Conservation (phyloP, 2,329 filamentous ascomycete genomes). For the Fusarium newnesense region DNA sequence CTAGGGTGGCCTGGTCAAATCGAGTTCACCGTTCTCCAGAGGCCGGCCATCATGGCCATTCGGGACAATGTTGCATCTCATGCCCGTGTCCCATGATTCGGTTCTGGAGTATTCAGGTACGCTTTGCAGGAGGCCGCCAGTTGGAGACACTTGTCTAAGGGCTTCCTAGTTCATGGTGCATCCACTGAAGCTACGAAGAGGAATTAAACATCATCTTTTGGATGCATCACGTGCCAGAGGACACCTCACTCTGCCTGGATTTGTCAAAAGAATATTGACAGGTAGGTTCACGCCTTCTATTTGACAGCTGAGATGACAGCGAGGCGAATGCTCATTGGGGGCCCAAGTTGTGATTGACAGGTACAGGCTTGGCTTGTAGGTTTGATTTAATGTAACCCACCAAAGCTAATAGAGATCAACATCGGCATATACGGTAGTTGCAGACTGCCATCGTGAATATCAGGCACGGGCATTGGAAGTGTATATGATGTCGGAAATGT, state of each 20-base stretch:
- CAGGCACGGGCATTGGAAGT: not conserved
- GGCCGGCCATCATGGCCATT: constrained; percentile 1
- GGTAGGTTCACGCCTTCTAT: not conserved
- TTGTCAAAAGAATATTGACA: not conserved
- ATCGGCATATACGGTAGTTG: not conserved
- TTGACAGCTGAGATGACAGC: constrained; percentile 2
- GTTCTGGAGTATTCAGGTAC: constrained; percentile 1
- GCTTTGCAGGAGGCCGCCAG: constrained; percentile 10
- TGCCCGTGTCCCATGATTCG: constrained; percentile 12
- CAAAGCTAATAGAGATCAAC: not conserved
- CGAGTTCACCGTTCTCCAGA: constrained; percentile 1
- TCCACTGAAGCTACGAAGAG: not conserved
- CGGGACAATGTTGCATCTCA: constrained; percentile 2
- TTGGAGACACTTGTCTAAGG: not conserved
- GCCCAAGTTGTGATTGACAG: not conserved
- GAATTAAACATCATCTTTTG: not conserved
- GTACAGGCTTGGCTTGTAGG: constrained; percentile 1
- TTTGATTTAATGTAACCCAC: constrained; percentile 17
- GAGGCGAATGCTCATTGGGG: constrained; percentile 13
- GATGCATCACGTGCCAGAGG: not conserved
- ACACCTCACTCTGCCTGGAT: not conserved
- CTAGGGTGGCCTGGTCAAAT: constrained; percentile 12
- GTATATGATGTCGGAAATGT: not conserved
- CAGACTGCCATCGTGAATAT: not conserved
- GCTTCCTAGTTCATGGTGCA: not conserved